Conservation (phyloP, 148 eudicot species). For the Rhododendron henanense region DNA sequence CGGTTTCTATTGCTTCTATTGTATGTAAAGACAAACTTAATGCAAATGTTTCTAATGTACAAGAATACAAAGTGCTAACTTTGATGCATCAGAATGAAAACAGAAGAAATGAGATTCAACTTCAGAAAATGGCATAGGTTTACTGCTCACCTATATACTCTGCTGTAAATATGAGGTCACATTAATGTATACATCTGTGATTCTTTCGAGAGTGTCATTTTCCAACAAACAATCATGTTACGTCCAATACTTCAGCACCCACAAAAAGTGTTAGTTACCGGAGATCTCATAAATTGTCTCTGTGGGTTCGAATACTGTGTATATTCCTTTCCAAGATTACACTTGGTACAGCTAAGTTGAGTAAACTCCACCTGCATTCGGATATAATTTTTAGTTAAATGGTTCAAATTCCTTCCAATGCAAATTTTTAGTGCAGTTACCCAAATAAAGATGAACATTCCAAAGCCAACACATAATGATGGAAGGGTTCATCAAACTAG, state of each 20-base stretch:
- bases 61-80: neutral
- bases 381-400: neutral
- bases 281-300: neutral
- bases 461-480: neutral
- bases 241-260: neutral
- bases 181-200: conserved; percentile 5
- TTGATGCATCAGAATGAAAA: neutral
- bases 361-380: conserved; percentile 6
- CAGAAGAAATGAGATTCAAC: neutral
- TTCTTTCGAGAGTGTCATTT: neutral
- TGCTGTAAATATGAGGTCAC: neutral
- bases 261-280: neutral
- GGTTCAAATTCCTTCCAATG: neutral
- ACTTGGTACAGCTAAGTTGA: conserved; percentile 7
- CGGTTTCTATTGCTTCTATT: neutral
- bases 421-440: conserved; percentile 1
- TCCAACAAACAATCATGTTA: conserved; percentile 4
- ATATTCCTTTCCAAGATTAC: neutral
- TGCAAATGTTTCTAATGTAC: neutral
- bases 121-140: neutral
- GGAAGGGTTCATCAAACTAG: neutral
- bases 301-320: neutral
- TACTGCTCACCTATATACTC: conserved; percentile 8
- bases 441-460: neutral
- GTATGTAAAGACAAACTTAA: neutral